A percentile compares a stretch with the other conserved stretches of the same genome.
phyloP scores from a whole-genome alignment of 2,329 filamentous ascomycete species.

The Hymenoscyphus infarciens region DNA sequence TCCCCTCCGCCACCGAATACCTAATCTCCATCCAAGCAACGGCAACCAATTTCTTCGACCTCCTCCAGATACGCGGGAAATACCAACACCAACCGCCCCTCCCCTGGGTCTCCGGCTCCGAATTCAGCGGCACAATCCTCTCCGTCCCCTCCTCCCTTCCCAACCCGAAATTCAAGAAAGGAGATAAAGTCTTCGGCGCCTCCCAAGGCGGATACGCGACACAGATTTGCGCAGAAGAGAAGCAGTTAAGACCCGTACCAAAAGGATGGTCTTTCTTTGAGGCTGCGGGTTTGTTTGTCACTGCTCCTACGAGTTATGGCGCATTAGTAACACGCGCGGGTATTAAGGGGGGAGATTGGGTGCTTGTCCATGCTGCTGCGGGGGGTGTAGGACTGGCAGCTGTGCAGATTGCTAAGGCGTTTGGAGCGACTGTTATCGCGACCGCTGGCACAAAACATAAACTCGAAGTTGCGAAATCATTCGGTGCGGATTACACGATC shows the following conservation, averaged over 20 bases:
- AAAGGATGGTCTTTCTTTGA: slow-evolving; percentile 78
- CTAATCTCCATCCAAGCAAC: slow-evolving; percentile 81
- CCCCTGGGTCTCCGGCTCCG: slow-evolving; percentile 81
- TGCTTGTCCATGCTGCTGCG: slow-evolving; percentile 87
- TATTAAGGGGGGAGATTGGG: slow-evolving; percentile 76
- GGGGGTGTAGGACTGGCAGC: slow-evolving; percentile 89
- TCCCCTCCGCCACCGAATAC: slow-evolving; percentile 70
- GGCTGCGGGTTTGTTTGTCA: slow-evolving; percentile 86
- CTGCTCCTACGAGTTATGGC: slow-evolving; percentile 84
- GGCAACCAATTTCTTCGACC: slow-evolving; percentile 95
- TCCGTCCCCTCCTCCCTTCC: slow-evolving; percentile 54
- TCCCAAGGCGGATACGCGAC: slow-evolving; percentile 84
- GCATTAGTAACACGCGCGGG: slow-evolving; percentile 75
- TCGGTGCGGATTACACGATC: slow-evolving; percentile 80
- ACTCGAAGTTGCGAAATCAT: slow-evolving; percentile 71
- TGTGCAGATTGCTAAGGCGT: slow-evolving; percentile 90
- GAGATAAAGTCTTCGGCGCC: slow-evolving; percentile 83
- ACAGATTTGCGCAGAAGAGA: slow-evolving; percentile 64
- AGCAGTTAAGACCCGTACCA: slow-evolving; percentile 68
- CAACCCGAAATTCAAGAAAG: slow-evolving; percentile 64
- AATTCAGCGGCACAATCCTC: slow-evolving; percentile 79
- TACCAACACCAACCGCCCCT: slow-evolving; percentile 87
- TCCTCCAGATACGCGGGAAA: slow-evolving; percentile 91
- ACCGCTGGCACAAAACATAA: slow-evolving; percentile 82
- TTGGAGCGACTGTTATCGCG: slow-evolving; percentile 87